Percentiles rank a stretch among this genome's conserved stretches.
phyloP scores from a whole-genome alignment of 768 basidiomycete species.

The Boletellus sp. region DNA sequence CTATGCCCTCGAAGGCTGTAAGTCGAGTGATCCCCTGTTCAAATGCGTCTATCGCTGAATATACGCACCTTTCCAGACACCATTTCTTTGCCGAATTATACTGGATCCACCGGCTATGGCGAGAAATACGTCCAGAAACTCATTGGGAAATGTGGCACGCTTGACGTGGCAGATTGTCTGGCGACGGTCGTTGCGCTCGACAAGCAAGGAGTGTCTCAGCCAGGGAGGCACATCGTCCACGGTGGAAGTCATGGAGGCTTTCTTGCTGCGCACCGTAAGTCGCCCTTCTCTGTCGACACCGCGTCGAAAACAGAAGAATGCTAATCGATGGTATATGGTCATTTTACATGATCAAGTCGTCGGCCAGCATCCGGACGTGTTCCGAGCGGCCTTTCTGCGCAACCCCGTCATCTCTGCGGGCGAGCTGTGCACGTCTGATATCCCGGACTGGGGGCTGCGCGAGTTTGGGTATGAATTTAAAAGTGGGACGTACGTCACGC shows the following conservation, averaged over 20 bases:
- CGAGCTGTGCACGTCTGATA: conserved; percentile 55
- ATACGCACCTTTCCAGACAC: conserved; percentile 39
- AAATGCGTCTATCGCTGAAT: background rate
- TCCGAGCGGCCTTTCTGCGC: conserved; percentile 58
- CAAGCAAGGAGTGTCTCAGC: conserved; percentile 43
- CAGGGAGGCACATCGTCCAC: conserved; percentile 50
- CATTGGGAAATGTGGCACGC: conserved; percentile 54
- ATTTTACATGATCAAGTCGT: conserved; percentile 42
- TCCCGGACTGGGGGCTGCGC: conserved; percentile 62
- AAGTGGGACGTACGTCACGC: conserved; percentile 39
- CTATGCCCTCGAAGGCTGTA: conserved; percentile 60
- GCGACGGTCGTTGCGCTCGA: conserved; percentile 51
- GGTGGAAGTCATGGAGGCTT: conserved; percentile 77
- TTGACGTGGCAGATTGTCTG: conserved; percentile 66
- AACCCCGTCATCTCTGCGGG: conserved; percentile 69
- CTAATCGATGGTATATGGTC: too few species aligned
- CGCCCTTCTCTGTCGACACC: background rate
- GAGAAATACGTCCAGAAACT: conserved; percentile 54
- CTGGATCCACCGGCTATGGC: conserved; percentile 64
- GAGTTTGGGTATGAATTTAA: conserved; percentile 38
- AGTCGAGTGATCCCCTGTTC: conserved; percentile 17
- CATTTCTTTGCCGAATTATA: conserved; percentile 61
- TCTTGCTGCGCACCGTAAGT: conserved; percentile 54
- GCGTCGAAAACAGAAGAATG: too few species aligned
- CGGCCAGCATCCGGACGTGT: conserved; percentile 57